Evolutionary conservation across 1,139 yeast species (phyloP).

Genomic region (Pichia norvegensis): DNA sequence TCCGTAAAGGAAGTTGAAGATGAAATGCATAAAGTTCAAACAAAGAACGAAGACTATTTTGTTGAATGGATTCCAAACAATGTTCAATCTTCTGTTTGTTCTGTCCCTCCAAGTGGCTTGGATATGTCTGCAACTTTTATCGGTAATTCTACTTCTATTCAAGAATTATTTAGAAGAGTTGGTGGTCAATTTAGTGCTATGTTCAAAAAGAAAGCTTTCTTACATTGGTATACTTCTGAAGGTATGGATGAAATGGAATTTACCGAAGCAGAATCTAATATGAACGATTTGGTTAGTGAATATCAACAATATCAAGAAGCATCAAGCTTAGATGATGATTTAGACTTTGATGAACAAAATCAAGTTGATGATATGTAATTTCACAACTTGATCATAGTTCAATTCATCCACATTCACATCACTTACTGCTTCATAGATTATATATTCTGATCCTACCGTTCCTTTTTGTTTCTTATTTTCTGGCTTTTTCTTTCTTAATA

Average conservation of each 20-base stretch:
- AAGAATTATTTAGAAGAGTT: constrained; percentile 81
- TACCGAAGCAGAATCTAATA: constrained; percentile 78
- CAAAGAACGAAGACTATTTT: constrained; percentile 70
- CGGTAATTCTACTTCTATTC: constrained; percentile 88
- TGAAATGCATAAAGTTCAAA: constrained; percentile 80
- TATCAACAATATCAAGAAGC: constrained; percentile 92
- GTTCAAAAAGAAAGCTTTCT: constrained; percentile 91
- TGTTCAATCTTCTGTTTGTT: constrained; percentile 88
- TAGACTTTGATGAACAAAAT: constrained; percentile 60
- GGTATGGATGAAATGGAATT: constrained; percentile 96
- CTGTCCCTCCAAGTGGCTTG: constrained; percentile 78
- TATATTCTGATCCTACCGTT: constrained; percentile 3
- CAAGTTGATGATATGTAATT: constrained; percentile 42
- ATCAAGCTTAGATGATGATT: constrained; percentile 61
- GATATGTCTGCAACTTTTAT: constrained; percentile 89
- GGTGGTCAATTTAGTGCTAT: constrained; percentile 86
- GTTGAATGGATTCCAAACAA: constrained; percentile 98
- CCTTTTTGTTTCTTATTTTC: constrained; percentile 2
- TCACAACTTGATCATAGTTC: constrained; percentile 8
- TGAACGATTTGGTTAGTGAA: constrained; percentile 82
- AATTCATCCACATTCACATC: background rate
- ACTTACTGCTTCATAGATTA: background rate
- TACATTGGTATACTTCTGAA: constrained; percentile 91
- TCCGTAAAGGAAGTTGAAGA: constrained; percentile 91
- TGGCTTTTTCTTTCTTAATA: constrained; percentile 5